These are phyloP conservation scores for Ascochyta viciae-villosae DNA, from an alignment of 2,329 filamentous ascomycete species.

Conservation along the genomic window DNA sequence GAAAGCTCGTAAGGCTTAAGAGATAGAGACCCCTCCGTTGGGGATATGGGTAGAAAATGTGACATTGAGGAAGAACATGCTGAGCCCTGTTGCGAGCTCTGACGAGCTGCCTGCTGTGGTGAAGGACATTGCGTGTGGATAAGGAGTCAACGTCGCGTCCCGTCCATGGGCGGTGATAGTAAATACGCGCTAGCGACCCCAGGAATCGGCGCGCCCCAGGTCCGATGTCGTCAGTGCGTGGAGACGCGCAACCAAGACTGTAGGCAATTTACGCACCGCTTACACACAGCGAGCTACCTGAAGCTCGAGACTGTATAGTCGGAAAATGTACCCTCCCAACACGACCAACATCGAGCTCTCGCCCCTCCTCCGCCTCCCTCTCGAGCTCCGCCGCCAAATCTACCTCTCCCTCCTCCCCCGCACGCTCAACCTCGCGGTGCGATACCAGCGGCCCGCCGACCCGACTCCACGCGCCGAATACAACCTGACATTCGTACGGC, in stretches of 20 bases:
- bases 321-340: constrained; percentile 21
- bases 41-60: constrained; percentile 56
- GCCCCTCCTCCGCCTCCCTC: constrained; percentile 48
- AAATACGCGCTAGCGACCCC: constrained; percentile 28
- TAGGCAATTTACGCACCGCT: not conserved
- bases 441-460: constrained; percentile 24
- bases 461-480: constrained; percentile 32
- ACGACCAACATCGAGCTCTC: constrained; percentile 24
- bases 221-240: constrained; percentile 23
- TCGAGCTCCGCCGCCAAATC: constrained; percentile 55
- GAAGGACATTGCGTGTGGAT: constrained; percentile 40
- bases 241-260: not conserved
- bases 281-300: not conserved
- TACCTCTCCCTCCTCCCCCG: constrained; percentile 52
- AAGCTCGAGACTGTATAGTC: not conserved
- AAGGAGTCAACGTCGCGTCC: constrained; percentile 30
- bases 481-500: constrained; percentile 43
- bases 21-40: constrained; percentile 60
- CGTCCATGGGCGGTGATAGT: not conserved
- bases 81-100: constrained; percentile 33
- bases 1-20: constrained; percentile 46
- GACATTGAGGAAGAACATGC: constrained; percentile 33
- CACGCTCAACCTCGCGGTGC: constrained; percentile 42
- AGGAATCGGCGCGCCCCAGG: constrained; percentile 25
- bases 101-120: constrained; percentile 30